Evolutionary conservation across 179 eudicot species (phyloP).

Genomic region (Silene coronaria): DNA sequence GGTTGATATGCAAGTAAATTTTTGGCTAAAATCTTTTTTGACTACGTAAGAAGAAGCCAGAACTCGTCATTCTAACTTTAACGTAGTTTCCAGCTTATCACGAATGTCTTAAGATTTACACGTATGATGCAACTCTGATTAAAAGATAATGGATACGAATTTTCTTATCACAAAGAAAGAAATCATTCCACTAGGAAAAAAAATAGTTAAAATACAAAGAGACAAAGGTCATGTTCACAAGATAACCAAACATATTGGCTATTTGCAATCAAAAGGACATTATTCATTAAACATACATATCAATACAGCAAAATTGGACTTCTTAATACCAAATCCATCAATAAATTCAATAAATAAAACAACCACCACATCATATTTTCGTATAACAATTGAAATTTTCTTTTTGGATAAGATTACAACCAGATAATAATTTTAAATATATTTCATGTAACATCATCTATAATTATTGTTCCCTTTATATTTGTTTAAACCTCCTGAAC

Average conservation of each 20-base stretch:
- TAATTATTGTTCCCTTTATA: not conserved
- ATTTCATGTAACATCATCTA: not conserved
- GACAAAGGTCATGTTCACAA: not conserved
- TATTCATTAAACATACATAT: not conserved
- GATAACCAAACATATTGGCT: not conserved
- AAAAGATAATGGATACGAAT: no score
- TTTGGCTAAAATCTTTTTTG: no score
- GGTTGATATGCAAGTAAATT: no score
- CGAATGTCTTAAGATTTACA: no score
- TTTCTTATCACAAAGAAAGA: no score
- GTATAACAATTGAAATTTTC: slow-evolving; percentile 15
- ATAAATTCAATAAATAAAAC: not conserved
- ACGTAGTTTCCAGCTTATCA: no score
- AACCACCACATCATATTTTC: slow-evolving; percentile 8
- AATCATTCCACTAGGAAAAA: not conserved
- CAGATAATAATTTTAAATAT: slow-evolving; percentile 6
- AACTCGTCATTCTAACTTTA: no score
- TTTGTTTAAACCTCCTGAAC: not conserved
- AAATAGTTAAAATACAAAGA: not conserved
- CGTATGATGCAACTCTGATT: no score
- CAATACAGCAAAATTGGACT: not conserved
- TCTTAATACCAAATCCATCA: slow-evolving; percentile 5
- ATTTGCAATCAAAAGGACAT: not conserved
- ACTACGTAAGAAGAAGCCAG: no score
- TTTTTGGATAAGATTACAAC: not conserved